Percentiles rank a stretch among this genome's conserved stretches.
phyloP scores from a whole-genome alignment of 2,329 filamentous ascomycete genomes.

The Xylariaceae sp. region DNA sequence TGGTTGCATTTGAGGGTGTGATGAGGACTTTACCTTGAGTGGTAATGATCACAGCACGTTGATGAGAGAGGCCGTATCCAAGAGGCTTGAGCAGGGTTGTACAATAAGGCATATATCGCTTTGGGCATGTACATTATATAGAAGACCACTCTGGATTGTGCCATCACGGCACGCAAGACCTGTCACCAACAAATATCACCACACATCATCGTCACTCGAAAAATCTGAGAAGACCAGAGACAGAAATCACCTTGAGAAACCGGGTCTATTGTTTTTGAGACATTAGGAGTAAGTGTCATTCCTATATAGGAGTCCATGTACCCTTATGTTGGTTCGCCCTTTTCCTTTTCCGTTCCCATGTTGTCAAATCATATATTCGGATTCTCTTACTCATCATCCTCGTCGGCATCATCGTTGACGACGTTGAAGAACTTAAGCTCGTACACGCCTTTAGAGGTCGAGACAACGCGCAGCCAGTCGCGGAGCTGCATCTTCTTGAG shows the following conservation, averaged over 20 bases:
- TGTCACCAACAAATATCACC: neutral
- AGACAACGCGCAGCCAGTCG: slow-evolving; percentile 99
- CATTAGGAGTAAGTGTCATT: slow-evolving; percentile 17
- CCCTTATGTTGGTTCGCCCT: slow-evolving; percentile 2
- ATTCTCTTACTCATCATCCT: slow-evolving; percentile 98
- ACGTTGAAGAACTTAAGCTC: slow-evolving; percentile 99
- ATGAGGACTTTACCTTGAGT: slow-evolving; percentile 63
- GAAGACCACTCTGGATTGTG: too few relatives aligned
- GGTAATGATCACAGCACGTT: too few relatives aligned
- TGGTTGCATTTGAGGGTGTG: slow-evolving; percentile 89
- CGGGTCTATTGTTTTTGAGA: slow-evolving; percentile 17
- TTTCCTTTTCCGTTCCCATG: slow-evolving; percentile 9
- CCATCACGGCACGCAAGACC: too few relatives aligned
- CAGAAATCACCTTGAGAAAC: slow-evolving; percentile 8
- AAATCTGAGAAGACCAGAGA: slow-evolving; percentile 2
- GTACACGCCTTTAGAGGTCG: slow-evolving; percentile 96
- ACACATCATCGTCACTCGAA: slow-evolving; percentile 1
- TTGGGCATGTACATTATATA: neutral
- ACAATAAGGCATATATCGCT: slow-evolving; percentile 5
- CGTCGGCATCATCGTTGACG: slow-evolving; percentile 94
- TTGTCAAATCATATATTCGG: slow-evolving; percentile 17
- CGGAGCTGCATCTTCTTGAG: slow-evolving; percentile 99
- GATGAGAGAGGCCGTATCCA: too few relatives aligned
- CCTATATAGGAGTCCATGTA: slow-evolving; percentile 20
- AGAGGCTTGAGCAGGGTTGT: slow-evolving; percentile 6